Conservation (phyloP, 108 stramenopile species). For the Skeletonema menzelii region DNA sequence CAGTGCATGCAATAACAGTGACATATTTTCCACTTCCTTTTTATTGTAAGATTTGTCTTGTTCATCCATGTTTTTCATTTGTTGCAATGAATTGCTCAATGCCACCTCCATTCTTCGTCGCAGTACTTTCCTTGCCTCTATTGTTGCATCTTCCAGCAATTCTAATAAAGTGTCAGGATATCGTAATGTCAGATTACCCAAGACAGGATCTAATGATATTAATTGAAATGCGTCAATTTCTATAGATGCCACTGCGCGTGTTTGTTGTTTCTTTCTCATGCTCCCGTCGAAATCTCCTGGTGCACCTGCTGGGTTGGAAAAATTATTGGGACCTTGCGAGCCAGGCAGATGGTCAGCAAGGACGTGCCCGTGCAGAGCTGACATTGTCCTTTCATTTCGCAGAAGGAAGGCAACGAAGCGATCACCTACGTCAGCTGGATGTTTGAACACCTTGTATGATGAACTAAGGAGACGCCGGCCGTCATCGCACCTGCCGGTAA, state of each 20-base stretch:
- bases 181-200: conserved; percentile 74
- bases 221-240: conserved; percentile 72
- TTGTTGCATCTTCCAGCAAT: conserved; percentile 74
- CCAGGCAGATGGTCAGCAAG: conserved; percentile 21
- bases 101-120: conserved; percentile 17
- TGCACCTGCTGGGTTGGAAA: not conserved
- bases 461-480: conserved; percentile 39
- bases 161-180: conserved; percentile 79
- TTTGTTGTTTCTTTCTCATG: not conserved
- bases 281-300: not conserved
- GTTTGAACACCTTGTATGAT: conserved; percentile 25
- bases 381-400: conserved; percentile 26
- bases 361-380: conserved; percentile 16
- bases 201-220: conserved; percentile 58
- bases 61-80: conserved; percentile 4
- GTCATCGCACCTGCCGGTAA: not conserved
- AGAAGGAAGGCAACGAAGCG: conserved; percentile 40
- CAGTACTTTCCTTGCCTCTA: conserved; percentile 40
- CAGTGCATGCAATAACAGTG: conserved; percentile 8
- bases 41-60: not conserved
- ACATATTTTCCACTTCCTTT: conserved; percentile 7
- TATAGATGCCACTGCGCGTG: conserved; percentile 21
- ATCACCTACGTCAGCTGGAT: conserved; percentile 36
- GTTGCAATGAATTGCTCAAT: not conserved
- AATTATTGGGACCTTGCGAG: not conserved